These are phyloP conservation scores for Botrytis fabae DNA, from an alignment of 2,329 filamentous ascomycete genomes.

Conservation along the genomic window DNA sequence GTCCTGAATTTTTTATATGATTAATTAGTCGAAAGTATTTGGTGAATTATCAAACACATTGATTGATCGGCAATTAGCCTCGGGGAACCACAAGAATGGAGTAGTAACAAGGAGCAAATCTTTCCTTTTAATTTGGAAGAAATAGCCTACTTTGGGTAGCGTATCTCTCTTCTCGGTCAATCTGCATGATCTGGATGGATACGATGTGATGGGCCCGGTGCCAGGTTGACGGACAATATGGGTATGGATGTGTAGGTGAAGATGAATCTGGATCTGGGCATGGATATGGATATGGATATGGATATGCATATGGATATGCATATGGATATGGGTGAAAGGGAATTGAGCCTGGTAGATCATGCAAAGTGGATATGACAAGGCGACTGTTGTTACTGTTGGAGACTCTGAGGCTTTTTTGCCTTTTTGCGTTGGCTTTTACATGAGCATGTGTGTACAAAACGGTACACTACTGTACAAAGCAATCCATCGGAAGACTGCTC, in stretches of 20 bases:
- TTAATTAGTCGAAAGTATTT: not conserved
- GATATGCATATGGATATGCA: too few relatives aligned
- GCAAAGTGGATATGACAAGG: slow-evolving; percentile 11
- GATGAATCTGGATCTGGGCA: too few relatives aligned
- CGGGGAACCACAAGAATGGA: not conserved
- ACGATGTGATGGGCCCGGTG: not conserved
- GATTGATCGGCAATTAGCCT: slow-evolving; percentile 13
- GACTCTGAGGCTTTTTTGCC: not conserved
- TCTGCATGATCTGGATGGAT: not conserved
- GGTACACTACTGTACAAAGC: not conserved
- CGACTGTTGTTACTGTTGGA: not conserved
- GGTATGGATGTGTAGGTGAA: not conserved
- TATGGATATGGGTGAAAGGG: too few relatives aligned
- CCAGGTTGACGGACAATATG: not conserved
- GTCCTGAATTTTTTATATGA: not conserved
- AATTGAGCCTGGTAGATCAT: not conserved
- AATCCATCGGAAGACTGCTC: not conserved
- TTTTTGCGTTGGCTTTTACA: slow-evolving; percentile 7
- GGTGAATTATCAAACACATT: not conserved
- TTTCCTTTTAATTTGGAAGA: not conserved
- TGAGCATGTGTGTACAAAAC: slow-evolving; percentile 8
- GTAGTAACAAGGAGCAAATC: not conserved
- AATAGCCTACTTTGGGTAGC: not conserved
- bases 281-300: not conserved
- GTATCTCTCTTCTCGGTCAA: not conserved